Base-by-base conservation (phyloP, 139 green algal species). In the Astrephomene gubernaculifera region DNA sequence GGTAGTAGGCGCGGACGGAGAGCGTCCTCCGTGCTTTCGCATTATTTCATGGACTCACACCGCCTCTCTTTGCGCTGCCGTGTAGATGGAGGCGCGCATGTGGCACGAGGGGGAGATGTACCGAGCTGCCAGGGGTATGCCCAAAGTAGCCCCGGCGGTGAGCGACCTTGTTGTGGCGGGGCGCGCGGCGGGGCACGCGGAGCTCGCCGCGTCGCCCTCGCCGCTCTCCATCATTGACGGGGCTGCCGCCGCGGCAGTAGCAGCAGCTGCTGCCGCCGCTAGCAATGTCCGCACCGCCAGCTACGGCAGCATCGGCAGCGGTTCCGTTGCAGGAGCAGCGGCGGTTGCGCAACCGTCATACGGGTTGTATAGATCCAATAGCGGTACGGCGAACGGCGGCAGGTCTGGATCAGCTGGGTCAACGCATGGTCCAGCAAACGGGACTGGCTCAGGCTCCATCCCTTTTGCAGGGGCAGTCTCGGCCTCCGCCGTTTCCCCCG, bases 31-130 rank as follows among this genome's bases (percentile, higher is more conserved):
- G 12, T 12, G 49, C 14, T 57, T 25, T 25, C 14, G 49, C 49
- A 12, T 57, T 57, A 17, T 57, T 57, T 12, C 14, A 12, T 57
- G 14, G 17, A 12, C 49, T 57, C 49, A 12, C 49, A 25, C 49
- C 49, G 12, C 17, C 14, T 57, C 14, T 57, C 14, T 57, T 12
- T 57, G 49, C 17, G 49, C 17, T 57, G 49, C 49, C 49, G 49
- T 1, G 31, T 64, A 85, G 67, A 78, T 86, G 64, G 79, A 90
- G 63, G 72, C 71, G 7, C 70, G 86, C 45, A 89, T 91, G 85
- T 94, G 90, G 89, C 72, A 75, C 52, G 89, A 92, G 83, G 93
- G 93, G 10, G 93, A 93, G 2, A 38, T 88, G 52, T 91, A 87
- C 57, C 85, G 90, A 12, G 74, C 83, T 2, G 64, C 72, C 4